Base-by-base conservation (phyloP, 768 basidiomycete genomes). In the Pulveroboletus sp. region DNA sequence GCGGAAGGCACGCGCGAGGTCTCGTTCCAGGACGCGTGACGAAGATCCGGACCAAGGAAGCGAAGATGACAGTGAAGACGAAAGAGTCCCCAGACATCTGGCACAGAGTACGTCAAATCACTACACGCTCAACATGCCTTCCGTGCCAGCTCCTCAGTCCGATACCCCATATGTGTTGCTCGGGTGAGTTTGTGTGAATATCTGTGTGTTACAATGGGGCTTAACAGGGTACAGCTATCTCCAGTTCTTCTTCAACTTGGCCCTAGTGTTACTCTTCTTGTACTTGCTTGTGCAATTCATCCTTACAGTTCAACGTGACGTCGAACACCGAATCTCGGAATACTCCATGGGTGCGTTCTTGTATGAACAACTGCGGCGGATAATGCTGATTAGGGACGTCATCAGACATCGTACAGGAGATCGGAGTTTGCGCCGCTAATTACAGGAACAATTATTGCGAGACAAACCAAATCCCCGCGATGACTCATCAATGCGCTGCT, bases 211-310 rank as follows among this genome's bases (percentile, higher is more conserved):
- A 50, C 61, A 52, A 61, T 50, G 43, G 42, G 44, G 36, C 50
- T 57, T 57, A 19, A 68, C 35, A 14, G 5, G 34, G 16, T 11
- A 36, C 53, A 89, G 90, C 53, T 98, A 98, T 68, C 73, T 95
- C 19, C 95, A 98, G 65, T 91, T 98, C 71, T 82, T 89, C 69
- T 96, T 96, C 74, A 96, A 97, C 68, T 71, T 89, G 20, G 84
- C 88, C 6, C 78, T 97, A 31, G 82, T 93, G 41, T 59, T 89
- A 34, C 73, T 94, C 41, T 87, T 90, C 61, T 71, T 99, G 54
- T 96, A 93, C 64, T 76, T 97, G 50, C 73, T 86, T 38, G 71
- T 93, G 40, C 85, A 88, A 63, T 93, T 94, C 70, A 85, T 98
- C 62, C 72, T 89, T 50, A 93, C 93, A 9, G 85, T 99, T 29